Evolutionary conservation across 2,329 filamentous ascomycete genomes (phyloP).

Genomic region (Cytospora mali): DNA sequence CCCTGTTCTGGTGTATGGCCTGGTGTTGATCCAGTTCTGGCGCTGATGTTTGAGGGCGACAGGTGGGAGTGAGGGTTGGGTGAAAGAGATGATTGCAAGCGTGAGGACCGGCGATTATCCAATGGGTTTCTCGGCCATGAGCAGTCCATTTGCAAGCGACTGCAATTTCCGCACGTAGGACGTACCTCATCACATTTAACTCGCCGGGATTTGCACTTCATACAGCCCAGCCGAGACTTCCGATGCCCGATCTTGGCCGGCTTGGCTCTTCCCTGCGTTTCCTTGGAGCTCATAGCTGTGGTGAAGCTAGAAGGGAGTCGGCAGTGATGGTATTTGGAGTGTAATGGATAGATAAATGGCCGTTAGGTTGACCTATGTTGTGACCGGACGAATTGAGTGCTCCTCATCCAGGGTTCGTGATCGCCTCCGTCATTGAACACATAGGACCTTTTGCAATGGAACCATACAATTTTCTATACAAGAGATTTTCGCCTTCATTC

Average conservation of each 20-base stretch:
- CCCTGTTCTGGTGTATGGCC: slow-evolving; percentile 10
- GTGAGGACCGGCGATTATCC: neutral
- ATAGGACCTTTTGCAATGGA: neutral
- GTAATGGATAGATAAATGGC: no score
- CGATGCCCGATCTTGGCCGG: slow-evolving; percentile 36
- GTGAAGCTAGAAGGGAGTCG: neutral
- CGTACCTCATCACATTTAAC: slow-evolving; percentile 36
- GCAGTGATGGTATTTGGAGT: no score
- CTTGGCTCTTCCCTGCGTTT: slow-evolving; percentile 4
- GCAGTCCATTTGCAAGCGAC: slow-evolving; percentile 32
- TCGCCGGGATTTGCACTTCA: slow-evolving; percentile 36
- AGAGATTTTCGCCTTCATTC: neutral
- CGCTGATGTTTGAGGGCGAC: slow-evolving; percentile 10
- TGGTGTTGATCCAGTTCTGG: neutral
- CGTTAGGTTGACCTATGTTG: no score
- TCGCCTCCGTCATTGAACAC: no score
- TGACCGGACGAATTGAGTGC: neutral
- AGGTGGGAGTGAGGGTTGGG: slow-evolving; percentile 2
- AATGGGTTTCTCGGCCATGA: slow-evolving; percentile 27
- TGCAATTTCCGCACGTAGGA: slow-evolving; percentile 34
- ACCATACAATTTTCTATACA: no score
- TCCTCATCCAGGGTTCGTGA: neutral
- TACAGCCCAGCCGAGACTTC: slow-evolving; percentile 38
- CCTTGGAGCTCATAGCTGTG: neutral
- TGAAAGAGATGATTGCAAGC: slow-evolving; percentile 13